These are phyloP conservation scores for Inga leiocalycina DNA, from an alignment of 306 rosid genomes.

Conservation along the genomic window DNA sequence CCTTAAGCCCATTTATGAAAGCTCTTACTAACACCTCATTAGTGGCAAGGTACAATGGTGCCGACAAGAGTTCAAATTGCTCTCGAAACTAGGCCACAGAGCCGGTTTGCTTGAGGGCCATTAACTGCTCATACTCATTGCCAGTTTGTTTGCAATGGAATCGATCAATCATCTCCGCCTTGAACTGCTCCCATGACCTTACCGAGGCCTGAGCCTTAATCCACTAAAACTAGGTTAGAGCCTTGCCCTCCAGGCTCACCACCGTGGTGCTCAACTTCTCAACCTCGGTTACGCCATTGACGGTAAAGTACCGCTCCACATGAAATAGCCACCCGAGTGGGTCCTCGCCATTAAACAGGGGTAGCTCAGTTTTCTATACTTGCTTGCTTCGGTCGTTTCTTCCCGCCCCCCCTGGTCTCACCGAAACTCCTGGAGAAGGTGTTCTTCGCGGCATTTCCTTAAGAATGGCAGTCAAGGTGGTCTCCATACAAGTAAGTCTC, in stretches of 20 bases:
- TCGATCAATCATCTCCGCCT: neutral
- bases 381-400: neutral
- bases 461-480: no score
- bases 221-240: neutral
- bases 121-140: neutral
- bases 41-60: rapidly evolving
- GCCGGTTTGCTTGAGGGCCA: neutral
- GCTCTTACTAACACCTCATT: rapidly evolving
- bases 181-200: neutral
- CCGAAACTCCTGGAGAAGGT: no score
- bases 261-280: neutral
- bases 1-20: neutral
- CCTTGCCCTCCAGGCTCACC: neutral
- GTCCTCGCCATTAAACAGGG: neutral
- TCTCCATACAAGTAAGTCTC: no score
- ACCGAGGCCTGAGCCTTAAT: rapidly evolving
- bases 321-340: neutral
- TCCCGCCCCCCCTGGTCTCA: no score
- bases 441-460: no score
- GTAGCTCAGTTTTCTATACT: neutral
- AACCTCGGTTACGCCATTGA: neutral
- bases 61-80: neutral
- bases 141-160: neutral
- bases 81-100: rapidly evolving
- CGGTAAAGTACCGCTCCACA: neutral